A percentile compares a stretch with the other conserved stretches of the same genome.
These are phyloP conservation scores for Cystofilobasidium capitatum DNA, from an alignment of 768 basidiomycete species.

Conservation along the genomic window DNA sequence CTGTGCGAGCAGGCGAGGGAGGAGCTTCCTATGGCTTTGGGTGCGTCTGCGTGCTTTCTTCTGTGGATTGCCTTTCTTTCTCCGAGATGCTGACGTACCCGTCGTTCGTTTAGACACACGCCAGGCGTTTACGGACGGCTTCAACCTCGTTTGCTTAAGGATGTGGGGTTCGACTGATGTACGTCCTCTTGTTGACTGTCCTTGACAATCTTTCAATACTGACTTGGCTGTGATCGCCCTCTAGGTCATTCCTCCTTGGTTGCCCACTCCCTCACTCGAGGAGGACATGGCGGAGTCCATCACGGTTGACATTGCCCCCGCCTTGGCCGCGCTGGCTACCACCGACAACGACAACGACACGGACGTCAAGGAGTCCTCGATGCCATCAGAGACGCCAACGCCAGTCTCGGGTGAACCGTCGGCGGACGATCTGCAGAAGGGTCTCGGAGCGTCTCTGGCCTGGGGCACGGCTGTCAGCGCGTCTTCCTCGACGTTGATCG, in stretches of 20 bases:
- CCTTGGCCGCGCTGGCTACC: neutral
- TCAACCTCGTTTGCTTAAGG: slow-evolving; percentile 13
- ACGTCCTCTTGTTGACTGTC: neutral
- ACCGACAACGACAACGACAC: neutral
- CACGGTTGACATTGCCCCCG: neutral
- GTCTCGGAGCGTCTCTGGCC: neutral
- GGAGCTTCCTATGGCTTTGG: neutral
- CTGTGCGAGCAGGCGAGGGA: slow-evolving; percentile 12
- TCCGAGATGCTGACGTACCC: neutral
- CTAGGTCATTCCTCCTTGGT: neutral
- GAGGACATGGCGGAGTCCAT: neutral
- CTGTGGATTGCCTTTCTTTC: neutral
- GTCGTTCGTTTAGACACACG: neutral
- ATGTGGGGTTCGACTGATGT: slow-evolving; percentile 6
- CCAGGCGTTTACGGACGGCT: slow-evolving; percentile 4
- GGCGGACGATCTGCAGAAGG: neutral
- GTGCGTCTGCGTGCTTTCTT: neutral
- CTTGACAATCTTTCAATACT: neutral
- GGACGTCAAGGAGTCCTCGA: neutral
- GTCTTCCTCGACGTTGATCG: neutral
- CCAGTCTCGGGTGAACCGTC: neutral
- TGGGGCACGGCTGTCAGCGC: neutral
- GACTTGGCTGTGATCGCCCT: neutral
- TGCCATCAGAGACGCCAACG: neutral
- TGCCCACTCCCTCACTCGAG: neutral